Evolutionary conservation across 495 filamentous ascomycete genomes (phyloP), one percentile per base, ranked within the genome.

Genomic region (Neurospora sp.): DNA sequence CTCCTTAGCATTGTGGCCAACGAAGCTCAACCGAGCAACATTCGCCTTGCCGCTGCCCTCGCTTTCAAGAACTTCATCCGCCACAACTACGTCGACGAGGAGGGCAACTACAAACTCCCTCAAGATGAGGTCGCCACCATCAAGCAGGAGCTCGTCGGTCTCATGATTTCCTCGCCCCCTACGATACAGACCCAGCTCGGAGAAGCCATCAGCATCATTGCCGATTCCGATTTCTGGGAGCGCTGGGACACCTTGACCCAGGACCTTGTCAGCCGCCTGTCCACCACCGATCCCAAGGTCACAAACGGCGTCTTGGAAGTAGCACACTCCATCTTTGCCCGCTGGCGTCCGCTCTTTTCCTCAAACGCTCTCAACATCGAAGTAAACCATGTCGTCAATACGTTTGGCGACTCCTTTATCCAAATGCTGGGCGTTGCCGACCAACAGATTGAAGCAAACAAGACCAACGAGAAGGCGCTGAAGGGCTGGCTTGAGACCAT

Each of bases 11-110:
- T 98, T 78, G 94, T 96, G 70, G 93, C 92, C 27, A 87, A 89
- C 74, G 89, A 89, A 27, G 80, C 84, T 37, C 88, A 89, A 73
- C 89, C 91, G 9, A 81, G 84, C 69, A 94, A 93, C 76, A 93
- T 90, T 74, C 90, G 96, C 37, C 91, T 98, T 61, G 88, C 96
- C n/a, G 92, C 92, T 77, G 93, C 96, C 38, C 86, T 99, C 68
- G 96, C 90, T 84, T 98, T 99, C 87, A 99, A 99, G 84, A 99
- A 99, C 83, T 94, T 95, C 79, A 93, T 99, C 77, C 92, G 90
- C 82, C 87, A 91, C 75, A 96, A 93, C 85, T 98, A 93, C 89
- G 91, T 91, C 31, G 93, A 98, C 81, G 95, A 97, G 78, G 93
- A 98, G 78, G 93, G 96, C 77, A 90, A 89, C 77, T 92, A 98